Base-by-base conservation (phyloP, 768 basidiomycete species). In the Boletales sp. region DNA sequence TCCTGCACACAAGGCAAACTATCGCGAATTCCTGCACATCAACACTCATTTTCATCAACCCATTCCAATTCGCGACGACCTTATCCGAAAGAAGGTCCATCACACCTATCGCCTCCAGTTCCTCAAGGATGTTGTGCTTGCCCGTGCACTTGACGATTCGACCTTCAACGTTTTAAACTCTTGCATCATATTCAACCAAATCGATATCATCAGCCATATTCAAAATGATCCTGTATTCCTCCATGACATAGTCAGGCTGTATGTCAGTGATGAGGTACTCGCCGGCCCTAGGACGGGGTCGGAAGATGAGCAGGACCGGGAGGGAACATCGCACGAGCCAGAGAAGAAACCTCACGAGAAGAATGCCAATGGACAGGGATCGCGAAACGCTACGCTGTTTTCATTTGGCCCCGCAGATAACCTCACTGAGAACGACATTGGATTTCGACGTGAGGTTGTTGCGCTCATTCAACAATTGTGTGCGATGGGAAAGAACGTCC, bases 151-250 rank as follows among this genome's bases (percentile, higher is more conserved):
- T 43, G 97, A 99, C 61, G 97, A 99, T 68, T 87, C 90, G 2
- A 97, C 94, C 0, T 95, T 97, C 78, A 93, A 92, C 62, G 91
- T 97, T 60, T 81, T 98, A 63, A 97, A 94, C 70, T 94, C 92
- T 2, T 90, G 90, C 70, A 93, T 99, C 67, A 92, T 97, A 64
- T 98, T 94, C 80, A 97, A 98, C 72, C 95, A 99, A 67, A 93
- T 95, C 60, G 97, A 99, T 69, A 97, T 99, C 62, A 94, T 99
- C 62, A 82, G 78, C 43, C 84, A 95, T 62, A 80, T 98, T 31
- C 89, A 93, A 64, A 79, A 77, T 50, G 90, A 97, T 59, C 78
- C 78, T 2, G 64, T 69, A 11, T 89, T 97, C 65, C 73, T 97
- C 32, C 75, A 77, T 31, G 87, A 93, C 42, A 78, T 97, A 13